phyloP scores from a whole-genome alignment of 2,329 filamentous ascomycete genomes.

The Cytospora paraplurivora region DNA sequence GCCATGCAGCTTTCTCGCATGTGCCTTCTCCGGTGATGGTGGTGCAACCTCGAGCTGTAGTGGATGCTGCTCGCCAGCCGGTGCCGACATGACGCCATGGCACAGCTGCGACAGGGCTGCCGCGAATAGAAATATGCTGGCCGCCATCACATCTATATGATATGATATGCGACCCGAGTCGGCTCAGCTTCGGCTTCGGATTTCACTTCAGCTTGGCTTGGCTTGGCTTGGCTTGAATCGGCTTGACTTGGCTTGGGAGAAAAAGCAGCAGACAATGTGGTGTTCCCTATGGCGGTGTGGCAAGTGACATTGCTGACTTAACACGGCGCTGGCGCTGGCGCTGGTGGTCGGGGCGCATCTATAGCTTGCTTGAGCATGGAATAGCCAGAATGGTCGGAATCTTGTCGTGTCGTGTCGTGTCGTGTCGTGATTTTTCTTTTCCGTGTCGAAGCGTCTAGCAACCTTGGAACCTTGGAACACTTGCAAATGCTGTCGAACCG shows the following conservation, averaged over 20 bases:
- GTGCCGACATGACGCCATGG: constrained; percentile 37
- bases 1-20: constrained; percentile 58
- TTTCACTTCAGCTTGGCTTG: too few relatives aligned
- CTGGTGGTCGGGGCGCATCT: not conserved
- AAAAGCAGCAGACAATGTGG: not conserved
- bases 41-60: constrained; percentile 5
- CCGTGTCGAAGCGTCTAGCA: too few relatives aligned
- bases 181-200: not conserved
- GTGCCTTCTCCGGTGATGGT: constrained; percentile 34
- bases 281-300: not conserved
- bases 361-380: not conserved
- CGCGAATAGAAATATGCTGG: constrained; percentile 29
- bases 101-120: constrained; percentile 35
- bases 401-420: too few relatives aligned
- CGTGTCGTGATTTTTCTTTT: too few relatives aligned
- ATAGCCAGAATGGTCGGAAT: too few relatives aligned
- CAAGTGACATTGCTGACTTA: not conserved
- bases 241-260: not conserved
- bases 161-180: not conserved
- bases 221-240: too few relatives aligned
- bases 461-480: too few relatives aligned
- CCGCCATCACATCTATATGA: constrained; percentile 1
- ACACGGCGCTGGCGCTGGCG: not conserved
- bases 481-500: too few relatives aligned
- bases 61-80: constrained; percentile 26